Base-by-base conservation (phyloP, 768 basidiomycete species). In the Amylocystis lapponica region DNA sequence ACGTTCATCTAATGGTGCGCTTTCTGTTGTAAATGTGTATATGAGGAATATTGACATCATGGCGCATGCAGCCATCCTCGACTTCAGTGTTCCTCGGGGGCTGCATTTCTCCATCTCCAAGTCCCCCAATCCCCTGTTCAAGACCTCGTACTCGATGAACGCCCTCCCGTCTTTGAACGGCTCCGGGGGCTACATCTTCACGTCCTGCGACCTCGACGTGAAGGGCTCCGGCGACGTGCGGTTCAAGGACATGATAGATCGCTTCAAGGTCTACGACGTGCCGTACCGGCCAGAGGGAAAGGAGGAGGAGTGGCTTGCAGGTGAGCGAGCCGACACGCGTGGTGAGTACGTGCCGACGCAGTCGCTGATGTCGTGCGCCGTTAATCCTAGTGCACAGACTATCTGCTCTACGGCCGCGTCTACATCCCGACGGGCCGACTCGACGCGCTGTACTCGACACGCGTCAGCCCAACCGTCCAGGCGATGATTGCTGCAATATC, bases 121-220 rank as follows among this genome's bases (percentile, higher is more conserved):
- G 56, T 83, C 89, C 5, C 93, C 94, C 3, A 94, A 94, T 62
- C 69, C 82, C 0, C 64, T 88, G 34, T 95, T 96, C 67, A 87
- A 79, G 63, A 93, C 90, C 1, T 88, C 88, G 1, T 93, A 94
- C 63, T 82, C 89, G 5, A 86, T 96, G 74, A 92, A 88, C 45
- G 90, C 92, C 9, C 77, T 97, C 68, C 92, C 93, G 1, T 89
- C 90, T 7, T 71, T 97, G 50, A 89, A 91, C 51, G 95, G 95
- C 20, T 91, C 90, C 2, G 73, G 97, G 30, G 89, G 89, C 35
- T 97, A 96, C 58, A 87, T 96, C 45, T 95, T 94, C 60, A 88
- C 86, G 1, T 91, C 91, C 8, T 91, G 87, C 56, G 78, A 86
- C 47, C 68, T 96, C 39, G 72, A 84, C 52, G 71, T 88, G 45